Evolutionary conservation across 257 asterid genomes (phyloP), one percentile per base, ranked within the genome.

Genomic region (Nicotiana attenuata): DNA sequence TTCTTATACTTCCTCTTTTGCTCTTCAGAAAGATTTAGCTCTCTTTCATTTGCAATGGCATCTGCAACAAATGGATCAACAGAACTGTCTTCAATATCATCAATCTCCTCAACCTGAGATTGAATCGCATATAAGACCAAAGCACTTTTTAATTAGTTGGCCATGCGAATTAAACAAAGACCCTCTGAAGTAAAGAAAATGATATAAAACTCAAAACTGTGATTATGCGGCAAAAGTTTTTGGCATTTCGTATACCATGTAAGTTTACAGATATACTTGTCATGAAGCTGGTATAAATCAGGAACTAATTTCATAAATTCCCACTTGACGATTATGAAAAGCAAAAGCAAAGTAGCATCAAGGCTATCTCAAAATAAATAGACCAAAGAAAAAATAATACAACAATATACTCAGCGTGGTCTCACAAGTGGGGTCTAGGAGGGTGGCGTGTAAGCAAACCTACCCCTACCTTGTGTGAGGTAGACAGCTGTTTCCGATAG

Each of bases 31-130:
- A 94, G 97, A 82, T 78, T 84, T 82, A 92, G 80, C 81, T 90
- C 97, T 80, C 90, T 87, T 93, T 95, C 99, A 87, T 90, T 93
- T 81, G 92, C 98, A 85, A 95, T 78, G 67, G 98, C 99, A 88
- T 91, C 99, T 3, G 97, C 97, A 56, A 91, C 84, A 87, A 95
- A 91, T 65, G 97, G 97, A 84, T 92, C 97, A 86, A 82, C 45
- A 66, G 92, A 87, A 75, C 86, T 82, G 75, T 81, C 95, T 82
- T 92, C 97, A 77, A 96, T 82, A 69, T 93, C 99, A 88, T 89
- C 93, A 82, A 96, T 96, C 91, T 96, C 99, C 92, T 96, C 99
- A 81, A 96, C 99, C 99, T 96, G 88, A 63, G 77, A 82, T 50
- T 75, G 63, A 35, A 24, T 14, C 26, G 41, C 63, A 75, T 26